These are phyloP conservation scores for Mycena filopes DNA, from an alignment of 768 basidiomycete species.

Conservation along the genomic window DNA sequence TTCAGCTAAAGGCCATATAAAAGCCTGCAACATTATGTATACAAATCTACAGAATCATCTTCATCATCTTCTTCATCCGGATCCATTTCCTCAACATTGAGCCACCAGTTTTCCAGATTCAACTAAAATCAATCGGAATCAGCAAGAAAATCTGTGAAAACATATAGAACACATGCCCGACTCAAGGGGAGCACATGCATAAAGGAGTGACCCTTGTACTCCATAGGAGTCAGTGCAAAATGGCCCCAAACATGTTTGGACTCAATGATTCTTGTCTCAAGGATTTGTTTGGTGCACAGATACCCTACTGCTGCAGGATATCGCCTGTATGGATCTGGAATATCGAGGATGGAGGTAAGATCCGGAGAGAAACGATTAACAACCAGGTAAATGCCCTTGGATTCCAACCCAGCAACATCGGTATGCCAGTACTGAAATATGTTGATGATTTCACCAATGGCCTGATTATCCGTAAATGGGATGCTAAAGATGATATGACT, in stretches of 20 bases:
- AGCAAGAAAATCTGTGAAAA: no score
- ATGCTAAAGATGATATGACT: conserved; percentile 9
- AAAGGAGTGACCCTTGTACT: background rate
- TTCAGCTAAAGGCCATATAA: no score
- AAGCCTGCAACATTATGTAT: no score
- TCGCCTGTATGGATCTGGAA: background rate
- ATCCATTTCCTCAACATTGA: no score
- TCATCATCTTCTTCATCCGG: no score
- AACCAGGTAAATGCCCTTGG: background rate
- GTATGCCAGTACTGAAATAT: conserved; percentile 5
- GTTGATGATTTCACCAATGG: background rate
- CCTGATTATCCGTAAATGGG: background rate
- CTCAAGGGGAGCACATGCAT: background rate
- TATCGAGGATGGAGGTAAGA: background rate
- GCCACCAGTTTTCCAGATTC: no score
- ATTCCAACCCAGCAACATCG: background rate
- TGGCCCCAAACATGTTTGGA: background rate
- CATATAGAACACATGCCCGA: background rate
- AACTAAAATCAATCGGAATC: no score
- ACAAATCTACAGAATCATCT: no score
- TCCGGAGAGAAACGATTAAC: background rate
- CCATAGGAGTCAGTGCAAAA: background rate
- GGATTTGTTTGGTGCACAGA: background rate
- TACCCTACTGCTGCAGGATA: background rate
- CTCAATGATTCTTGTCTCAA: background rate